A percentile compares a stretch with the other conserved stretches of the same genome.
Evolutionary conservation across 2,329 filamentous ascomycete species (phyloP).

Genomic region (Colletotrichum sp.): DNA sequence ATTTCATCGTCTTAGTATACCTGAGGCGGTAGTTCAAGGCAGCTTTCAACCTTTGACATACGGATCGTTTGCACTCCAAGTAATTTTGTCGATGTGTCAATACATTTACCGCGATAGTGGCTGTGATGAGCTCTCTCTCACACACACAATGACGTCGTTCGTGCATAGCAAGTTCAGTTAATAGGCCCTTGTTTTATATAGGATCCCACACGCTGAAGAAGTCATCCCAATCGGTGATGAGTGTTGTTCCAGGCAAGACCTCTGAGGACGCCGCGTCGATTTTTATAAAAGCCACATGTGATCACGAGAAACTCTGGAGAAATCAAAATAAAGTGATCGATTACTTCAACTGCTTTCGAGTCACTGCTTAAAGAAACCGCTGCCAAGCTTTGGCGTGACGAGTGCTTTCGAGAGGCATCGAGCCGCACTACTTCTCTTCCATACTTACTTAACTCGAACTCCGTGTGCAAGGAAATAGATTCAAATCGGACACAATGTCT

Average conservation of each 20-base stretch:
- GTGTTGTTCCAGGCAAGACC: neutral
- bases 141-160: neutral
- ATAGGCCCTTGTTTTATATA: too few species aligned
- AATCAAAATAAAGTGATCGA: neutral
- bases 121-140: neutral
- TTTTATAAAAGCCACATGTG: neutral
- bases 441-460: neutral
- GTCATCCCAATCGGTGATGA: neutral
- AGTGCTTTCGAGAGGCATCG: neutral
- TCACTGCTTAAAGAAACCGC: neutral
- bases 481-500: neutral
- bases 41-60: neutral
- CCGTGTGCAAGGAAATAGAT: neutral
- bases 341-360: too few species aligned
- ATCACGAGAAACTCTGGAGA: neutral
- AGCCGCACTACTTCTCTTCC: neutral
- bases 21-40: neutral
- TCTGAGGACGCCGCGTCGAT: neutral
- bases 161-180: neutral
- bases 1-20: neutral
- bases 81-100: fast-evolving
- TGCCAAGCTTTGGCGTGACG: neutral
- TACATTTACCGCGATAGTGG: neutral
- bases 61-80: neutral
- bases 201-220: neutral